Evolutionary conservation across 352 stramenopile species (phyloP).

Genomic region (Globisporangium irregulare): DNA sequence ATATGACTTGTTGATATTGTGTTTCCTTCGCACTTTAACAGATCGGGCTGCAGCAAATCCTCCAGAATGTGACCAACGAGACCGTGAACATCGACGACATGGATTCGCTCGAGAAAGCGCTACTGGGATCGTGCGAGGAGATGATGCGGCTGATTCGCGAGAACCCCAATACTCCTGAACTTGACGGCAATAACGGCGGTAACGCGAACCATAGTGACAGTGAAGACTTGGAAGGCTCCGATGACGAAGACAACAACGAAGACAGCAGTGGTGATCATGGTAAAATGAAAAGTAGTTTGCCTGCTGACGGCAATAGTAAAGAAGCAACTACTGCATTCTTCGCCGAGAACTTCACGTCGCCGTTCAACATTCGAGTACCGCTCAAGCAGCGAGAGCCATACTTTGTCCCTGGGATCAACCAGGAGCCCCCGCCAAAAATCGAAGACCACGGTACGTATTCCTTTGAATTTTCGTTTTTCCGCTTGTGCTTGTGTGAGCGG

Average conservation of each 20-base stretch:
- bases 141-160: slow-evolving; percentile 72
- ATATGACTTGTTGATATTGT: not conserved
- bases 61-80: slow-evolving; percentile 72
- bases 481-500: not conserved
- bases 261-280: slow-evolving; percentile 3
- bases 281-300: not conserved
- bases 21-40: slow-evolving; percentile 10
- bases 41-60: slow-evolving; percentile 79
- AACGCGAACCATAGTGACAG: not conserved
- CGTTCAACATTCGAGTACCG: slow-evolving; percentile 71
- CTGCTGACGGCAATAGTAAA: slow-evolving; percentile 5
- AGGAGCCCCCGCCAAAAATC: slow-evolving; percentile 16
- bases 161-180: not conserved
- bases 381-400: slow-evolving; percentile 56
- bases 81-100: slow-evolving; percentile 73
- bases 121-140: slow-evolving; percentile 64
- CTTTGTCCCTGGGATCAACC: slow-evolving; percentile 52
- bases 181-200: not conserved
- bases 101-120: slow-evolving; percentile 45
- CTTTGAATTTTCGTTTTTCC: not conserved
- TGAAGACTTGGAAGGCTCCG: not conserved
- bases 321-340: slow-evolving; percentile 24
- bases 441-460: slow-evolving; percentile 33
- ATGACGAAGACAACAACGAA: slow-evolving; percentile 17
- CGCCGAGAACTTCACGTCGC: slow-evolving; percentile 63